Evolutionary conservation across 257 asterid species (phyloP).

Genomic region (Salvia rosmarinus): DNA sequence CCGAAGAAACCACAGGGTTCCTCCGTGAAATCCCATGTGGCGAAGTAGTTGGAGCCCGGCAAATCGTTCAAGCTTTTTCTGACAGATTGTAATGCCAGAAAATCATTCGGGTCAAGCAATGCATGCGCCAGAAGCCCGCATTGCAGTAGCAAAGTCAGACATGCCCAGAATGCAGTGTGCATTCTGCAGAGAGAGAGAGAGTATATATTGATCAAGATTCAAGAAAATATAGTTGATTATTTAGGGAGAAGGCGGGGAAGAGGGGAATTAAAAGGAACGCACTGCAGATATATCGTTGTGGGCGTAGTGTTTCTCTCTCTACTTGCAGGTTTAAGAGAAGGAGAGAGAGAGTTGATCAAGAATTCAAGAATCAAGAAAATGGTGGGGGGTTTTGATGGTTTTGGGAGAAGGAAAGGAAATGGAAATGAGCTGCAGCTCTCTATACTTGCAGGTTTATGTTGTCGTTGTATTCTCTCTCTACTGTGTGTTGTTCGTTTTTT

Average conservation of each 20-base stretch:
- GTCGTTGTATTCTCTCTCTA: constrained; percentile 24
- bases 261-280: no score
- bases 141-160: constrained; percentile 30
- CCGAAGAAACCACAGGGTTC: constrained; percentile 88
- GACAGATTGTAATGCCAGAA: constrained; percentile 80
- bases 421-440: constrained; percentile 30
- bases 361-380: background rate
- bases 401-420: constrained; percentile 7
- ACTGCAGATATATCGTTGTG: constrained; percentile 5
- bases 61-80: constrained; percentile 65
- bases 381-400: background rate
- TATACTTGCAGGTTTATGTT: constrained; percentile 39
- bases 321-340: constrained; percentile 37
- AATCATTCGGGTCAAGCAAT: constrained; percentile 75
- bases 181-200: constrained; percentile 21
- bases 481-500: constrained; percentile 26
- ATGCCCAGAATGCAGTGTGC: constrained; percentile 17
- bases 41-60: constrained; percentile 75
- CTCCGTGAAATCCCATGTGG: constrained; percentile 93
- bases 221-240: no score
- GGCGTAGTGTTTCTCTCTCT: background rate
- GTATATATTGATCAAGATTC: no score
- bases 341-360: background rate
- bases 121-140: constrained; percentile 40
- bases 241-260: no score